These are phyloP conservation scores for Vigna unguiculata DNA, from an alignment of 306 rosid species.

Conservation along the genomic window DNA sequence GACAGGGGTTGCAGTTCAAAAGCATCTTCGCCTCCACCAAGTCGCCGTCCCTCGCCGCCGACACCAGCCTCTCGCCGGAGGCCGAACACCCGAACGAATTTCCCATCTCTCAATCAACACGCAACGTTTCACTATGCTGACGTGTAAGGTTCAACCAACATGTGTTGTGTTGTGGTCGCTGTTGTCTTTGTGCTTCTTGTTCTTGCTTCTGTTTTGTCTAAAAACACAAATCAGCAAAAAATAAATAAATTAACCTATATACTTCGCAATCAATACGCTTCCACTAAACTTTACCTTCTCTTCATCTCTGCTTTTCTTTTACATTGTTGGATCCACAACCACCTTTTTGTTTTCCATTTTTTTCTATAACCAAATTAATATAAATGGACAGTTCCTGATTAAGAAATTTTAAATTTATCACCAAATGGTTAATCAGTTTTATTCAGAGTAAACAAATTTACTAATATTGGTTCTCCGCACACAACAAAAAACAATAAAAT, in stretches of 20 bases:
- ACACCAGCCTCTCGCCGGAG: slow-evolving; percentile 97
- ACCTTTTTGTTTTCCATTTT: neutral
- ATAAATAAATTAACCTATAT: neutral
- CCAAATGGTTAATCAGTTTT: neutral
- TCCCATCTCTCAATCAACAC: slow-evolving; percentile 60
- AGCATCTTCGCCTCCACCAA: slow-evolving; percentile 95
- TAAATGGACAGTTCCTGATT: neutral
- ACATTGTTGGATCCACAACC: neutral
- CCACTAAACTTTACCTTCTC: slow-evolving; percentile 9
- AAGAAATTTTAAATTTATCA: neutral
- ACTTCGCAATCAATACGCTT: neutral
- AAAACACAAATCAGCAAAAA: neutral
- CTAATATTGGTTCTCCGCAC: too few species aligned
- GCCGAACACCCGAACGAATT: slow-evolving; percentile 98
- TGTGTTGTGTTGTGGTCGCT: neutral
- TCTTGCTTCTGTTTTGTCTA: slow-evolving; percentile 2
- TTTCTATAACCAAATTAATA: neutral
- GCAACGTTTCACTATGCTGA: neutral
- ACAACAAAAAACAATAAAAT: neutral
- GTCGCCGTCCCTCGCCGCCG: slow-evolving; percentile 99
- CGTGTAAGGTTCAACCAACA: neutral
- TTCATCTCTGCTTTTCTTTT: neutral
- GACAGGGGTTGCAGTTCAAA: slow-evolving; percentile 78
- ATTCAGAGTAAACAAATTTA: neutral
- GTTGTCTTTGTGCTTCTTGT: neutral